These are phyloP conservation scores for Sporothrix sp. DNA, from an alignment of 2,329 filamentous ascomycete genomes.

Conservation along the genomic window DNA sequence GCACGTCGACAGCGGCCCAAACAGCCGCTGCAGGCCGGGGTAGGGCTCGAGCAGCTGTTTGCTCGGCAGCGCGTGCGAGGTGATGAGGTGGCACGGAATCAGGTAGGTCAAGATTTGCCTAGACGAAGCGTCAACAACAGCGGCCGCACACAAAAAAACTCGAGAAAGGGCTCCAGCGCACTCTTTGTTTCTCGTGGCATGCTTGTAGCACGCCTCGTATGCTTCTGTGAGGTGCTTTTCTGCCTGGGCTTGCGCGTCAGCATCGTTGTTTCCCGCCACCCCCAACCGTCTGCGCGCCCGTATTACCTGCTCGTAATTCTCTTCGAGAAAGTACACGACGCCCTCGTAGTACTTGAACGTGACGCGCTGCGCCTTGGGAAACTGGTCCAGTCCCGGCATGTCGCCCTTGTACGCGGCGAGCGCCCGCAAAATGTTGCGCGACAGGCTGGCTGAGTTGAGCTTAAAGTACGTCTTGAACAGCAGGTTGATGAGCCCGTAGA, in stretches of 20 bases:
- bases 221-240: conserved; percentile 73
- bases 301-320: conserved; percentile 71
- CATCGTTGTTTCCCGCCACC: background rate
- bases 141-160: too few relatives aligned
- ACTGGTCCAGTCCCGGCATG: conserved; percentile 68
- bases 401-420: conserved; percentile 68
- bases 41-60: conserved; percentile 60
- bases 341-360: conserved; percentile 96
- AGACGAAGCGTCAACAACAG: background rate
- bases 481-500: conserved; percentile 89
- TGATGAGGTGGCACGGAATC: conserved; percentile 86
- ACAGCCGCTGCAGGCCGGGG: conserved; percentile 66
- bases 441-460: conserved; percentile 80
- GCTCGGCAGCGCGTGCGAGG: conserved; percentile 74
- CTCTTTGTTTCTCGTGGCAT: conserved; percentile 70
- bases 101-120: conserved; percentile 90
- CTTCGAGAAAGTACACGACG: conserved; percentile 86
- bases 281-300: background rate
- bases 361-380: conserved; percentile 82
- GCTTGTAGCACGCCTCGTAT: conserved; percentile 68
- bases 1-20: conserved; percentile 65
- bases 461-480: conserved; percentile 99
- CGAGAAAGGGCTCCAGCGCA: too few relatives aligned
- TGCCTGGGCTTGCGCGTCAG: conserved; percentile 40
- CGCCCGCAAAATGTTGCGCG: conserved; percentile 79